Evolutionary conservation across 805 yeast species (phyloP), one percentile per base, ranked within the genome.

Genomic region (Cephaloascus albidus): DNA sequence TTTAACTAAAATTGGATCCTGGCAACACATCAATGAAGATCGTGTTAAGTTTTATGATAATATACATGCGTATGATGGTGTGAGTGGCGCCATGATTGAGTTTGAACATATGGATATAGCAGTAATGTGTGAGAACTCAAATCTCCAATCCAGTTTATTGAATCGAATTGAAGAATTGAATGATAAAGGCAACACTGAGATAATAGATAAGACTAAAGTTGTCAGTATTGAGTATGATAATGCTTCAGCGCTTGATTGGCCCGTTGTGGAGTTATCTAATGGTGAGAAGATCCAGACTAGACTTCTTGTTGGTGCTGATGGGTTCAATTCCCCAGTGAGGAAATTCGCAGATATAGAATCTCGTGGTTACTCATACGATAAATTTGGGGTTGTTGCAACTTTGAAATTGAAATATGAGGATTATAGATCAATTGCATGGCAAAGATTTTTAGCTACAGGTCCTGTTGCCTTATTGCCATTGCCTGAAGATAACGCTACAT

Each of bases 321-420:
- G 98, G 1, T 87, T 79, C 57, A 86, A 88, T 57, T 88, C 97
- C 1, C 96, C 97, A 0, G 97, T 85, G 4, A 72, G 97, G 36
- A 70, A 73, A 45, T 89, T 73, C 52, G 82, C 97, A 0, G 78
- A 75, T 2, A 88, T 93, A 40, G 81, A 79, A 53, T 76, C 94
- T 2, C 72, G 95, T 36, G 98, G 98, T 14, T 93, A 97, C 97
- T 75, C 74, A 37, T 93, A 93, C 60, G 69, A 81, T 48, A 71
- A 86, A 37, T 85, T 80, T 62, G 98, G 97, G 1, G 80, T 89
- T n/a, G 98, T 93, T 3, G 96, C 93, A 0, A 84, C 96, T 0
- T 59, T 93, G 53, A 77, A 80, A 45, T 65, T 85, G 36, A 87
- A 80, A 49, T 78, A 74, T 55, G 84, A 83, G 33, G 86, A 84